These are phyloP conservation scores for Zygosaccharomyces pseudobailii DNA, from an alignment of 1,139 yeast genomes.

Conservation along the genomic window DNA sequence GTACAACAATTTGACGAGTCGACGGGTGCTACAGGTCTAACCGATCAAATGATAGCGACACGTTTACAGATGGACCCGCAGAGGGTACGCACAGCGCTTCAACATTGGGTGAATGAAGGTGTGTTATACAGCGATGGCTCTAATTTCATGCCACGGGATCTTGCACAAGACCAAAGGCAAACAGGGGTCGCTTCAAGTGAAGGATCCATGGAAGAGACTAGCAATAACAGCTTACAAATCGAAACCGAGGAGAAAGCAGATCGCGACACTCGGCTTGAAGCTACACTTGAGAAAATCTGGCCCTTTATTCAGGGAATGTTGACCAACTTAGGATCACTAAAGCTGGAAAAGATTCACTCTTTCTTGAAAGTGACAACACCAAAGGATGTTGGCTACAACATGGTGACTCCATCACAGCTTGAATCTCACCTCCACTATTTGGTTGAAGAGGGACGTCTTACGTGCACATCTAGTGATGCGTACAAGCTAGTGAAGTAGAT, in stretches of 20 bases:
- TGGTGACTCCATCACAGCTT: slow-evolving; percentile 37
- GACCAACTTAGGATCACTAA: slow-evolving; percentile 49
- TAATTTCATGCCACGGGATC: slow-evolving; percentile 22
- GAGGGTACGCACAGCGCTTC: slow-evolving; percentile 37
- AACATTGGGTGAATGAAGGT: slow-evolving; percentile 54
- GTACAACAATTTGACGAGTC: slow-evolving; percentile 49
- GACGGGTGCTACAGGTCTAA: slow-evolving; percentile 18
- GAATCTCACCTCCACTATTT: slow-evolving; percentile 38
- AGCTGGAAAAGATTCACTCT: slow-evolving; percentile 47
- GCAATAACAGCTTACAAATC: background rate
- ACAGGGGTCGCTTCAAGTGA: background rate
- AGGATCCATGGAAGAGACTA: background rate
- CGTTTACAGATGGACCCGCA: slow-evolving; percentile 30
- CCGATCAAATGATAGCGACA: slow-evolving; percentile 33
- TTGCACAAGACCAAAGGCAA: slow-evolving; percentile 13
- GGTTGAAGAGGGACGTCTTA: slow-evolving; percentile 44
- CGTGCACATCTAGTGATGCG: slow-evolving; percentile 11
- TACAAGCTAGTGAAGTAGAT: slow-evolving; percentile 12
- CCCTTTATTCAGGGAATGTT: slow-evolving; percentile 54
- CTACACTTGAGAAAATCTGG: slow-evolving; percentile 21
- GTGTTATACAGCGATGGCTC: slow-evolving; percentile 35
- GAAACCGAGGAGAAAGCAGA: background rate
- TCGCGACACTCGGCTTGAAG: background rate
- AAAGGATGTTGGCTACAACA: slow-evolving; percentile 40
- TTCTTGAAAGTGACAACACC: slow-evolving; percentile 53